Percentiles rank a stretch among this genome's conserved stretches.
Evolutionary conservation across 345 rosid species (phyloP).

Genomic region (Dipteronia dyeriana): DNA sequence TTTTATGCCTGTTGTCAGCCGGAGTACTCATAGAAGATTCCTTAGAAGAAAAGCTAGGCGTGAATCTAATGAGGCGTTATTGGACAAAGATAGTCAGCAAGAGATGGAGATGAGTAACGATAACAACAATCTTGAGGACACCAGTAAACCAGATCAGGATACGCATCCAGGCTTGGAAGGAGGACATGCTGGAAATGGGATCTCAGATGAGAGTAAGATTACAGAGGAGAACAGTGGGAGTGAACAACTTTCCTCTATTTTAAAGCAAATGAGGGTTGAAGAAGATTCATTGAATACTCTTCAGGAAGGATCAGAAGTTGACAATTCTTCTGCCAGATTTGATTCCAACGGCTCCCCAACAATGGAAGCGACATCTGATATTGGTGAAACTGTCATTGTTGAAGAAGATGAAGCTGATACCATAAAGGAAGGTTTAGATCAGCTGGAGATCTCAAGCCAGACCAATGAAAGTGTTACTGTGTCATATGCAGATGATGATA

Average conservation of each 20-base stretch:
- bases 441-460: constrained; percentile 53
- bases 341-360: constrained; percentile 11
- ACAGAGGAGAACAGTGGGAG: constrained; percentile 27
- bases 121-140: constrained; percentile 22
- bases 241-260: constrained; percentile 46
- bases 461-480: constrained; percentile 52
- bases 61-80: constrained; percentile 48
- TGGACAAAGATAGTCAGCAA: constrained; percentile 59
- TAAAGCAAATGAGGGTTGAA: constrained; percentile 72
- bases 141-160: constrained; percentile 22
- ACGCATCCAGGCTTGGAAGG: constrained; percentile 26
- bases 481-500: constrained; percentile 61
- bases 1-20: constrained; percentile 93
- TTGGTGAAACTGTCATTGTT: constrained; percentile 24
- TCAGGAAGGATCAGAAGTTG: constrained; percentile 38
- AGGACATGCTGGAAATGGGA: constrained; percentile 24
- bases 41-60: constrained; percentile 77
- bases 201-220: constrained; percentile 34
- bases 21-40: constrained; percentile 81
- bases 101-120: constrained; percentile 43
- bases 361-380: constrained; percentile 26
- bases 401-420: constrained; percentile 34
- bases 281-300: constrained; percentile 49
- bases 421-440: constrained; percentile 37
- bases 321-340: constrained; percentile 19